Base-by-base conservation (phyloP, 1,139 yeast species). In the Candida sp. region DNA sequence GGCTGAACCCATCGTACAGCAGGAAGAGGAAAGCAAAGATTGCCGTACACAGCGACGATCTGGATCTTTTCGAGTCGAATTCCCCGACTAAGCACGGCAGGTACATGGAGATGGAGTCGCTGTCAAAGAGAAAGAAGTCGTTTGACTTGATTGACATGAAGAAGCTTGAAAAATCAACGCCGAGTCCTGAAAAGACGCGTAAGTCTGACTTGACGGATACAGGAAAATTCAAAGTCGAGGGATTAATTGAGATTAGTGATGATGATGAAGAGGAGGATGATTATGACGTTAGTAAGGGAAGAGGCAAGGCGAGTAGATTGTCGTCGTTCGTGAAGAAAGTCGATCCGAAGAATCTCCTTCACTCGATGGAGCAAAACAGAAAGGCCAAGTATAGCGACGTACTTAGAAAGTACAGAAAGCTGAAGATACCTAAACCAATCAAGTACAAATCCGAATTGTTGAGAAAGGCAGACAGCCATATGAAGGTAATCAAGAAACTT, bases 401-500 rank as follows among this genome's bases (percentile, higher is more conserved):
- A 5, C 55, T 57, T 35, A 55, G 53, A 7, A 68, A 67, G 53
- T 73, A 62, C 55, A 55, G 59, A 32, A 43, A 54, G 8, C 51
- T 52, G 26, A 45, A 54, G 2, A 62, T 74, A 8, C 78, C 79
- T 0, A 48, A 54, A 7, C 66, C 72, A 1, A 62, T 64, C n/a
- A 49, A 33, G n/a, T 66, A 73, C 11, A 68, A 67, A 46, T 53
- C 53, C 28, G 56, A 49, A 30, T 56, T 77, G 12, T 44, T 62
- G 34, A 44, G 50, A 0, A 65, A 73, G 46, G 70, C 72, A 1
- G 58, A 64, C 26, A 62, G 63, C 7, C 68, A 75, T 50, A 51
- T 76, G 12, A 52, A 56, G 2, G 50, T 76, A 1, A 66, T 85
- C 0, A 75, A 76, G 1, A 63, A 67, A 27, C 72, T 86, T 8